Evolutionary conservation across 208 protist genomes (phyloP), one percentile per base, ranked within the genome.

Genomic region (Wallacemonas collosoma): DNA sequence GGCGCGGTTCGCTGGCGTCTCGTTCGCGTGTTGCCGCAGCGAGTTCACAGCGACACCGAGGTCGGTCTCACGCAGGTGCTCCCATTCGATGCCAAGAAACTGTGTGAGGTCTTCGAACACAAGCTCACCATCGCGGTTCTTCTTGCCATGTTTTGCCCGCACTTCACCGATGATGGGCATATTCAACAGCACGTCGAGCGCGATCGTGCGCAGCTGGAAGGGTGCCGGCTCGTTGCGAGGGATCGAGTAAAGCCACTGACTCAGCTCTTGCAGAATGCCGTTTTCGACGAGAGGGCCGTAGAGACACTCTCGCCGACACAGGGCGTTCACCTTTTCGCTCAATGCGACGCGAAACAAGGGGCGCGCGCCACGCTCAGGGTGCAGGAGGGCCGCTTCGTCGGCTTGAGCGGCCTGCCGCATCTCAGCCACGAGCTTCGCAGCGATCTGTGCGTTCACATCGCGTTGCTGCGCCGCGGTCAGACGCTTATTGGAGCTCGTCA

Each of bases 231-330:
- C 79, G 36, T 70, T 67, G 39, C 76, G 79, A 35, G 68, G 64
- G 64, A 91, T 76, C 72, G 91, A 86, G 68, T 90, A 91, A 12
- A 95, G 69, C 88, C 90, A 95, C 54, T 85, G 81, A 69, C 90
- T 90, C 7, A 95, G 80, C 78, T 93, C 85, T 68, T 90, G 74
- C 41, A 95, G 77, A 38, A 95, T 81, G 44, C 90, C 90, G 1
- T 74, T 82, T 51, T 85, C 80, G 51, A 95, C 78, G 17, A 93
- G 81, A 61, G 78, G 80, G 0, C 75, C 77, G 15, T 73, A 71
- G 35, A 94, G 73, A 12, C 68, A 80, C 14, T 50, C 47, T 48
- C 86, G 81, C 12, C 76, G 80, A 68, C 87, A 89, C 47, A 82
- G 77, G 8, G 79, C 50, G 35, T 82, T 63, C 60, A 95, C 86